Percentiles rank a stretch among this genome's conserved stretches.
Evolutionary conservation across 371 early-diverging fungal genomes (phyloP).

Genomic region (Apophysomyces elegans): DNA sequence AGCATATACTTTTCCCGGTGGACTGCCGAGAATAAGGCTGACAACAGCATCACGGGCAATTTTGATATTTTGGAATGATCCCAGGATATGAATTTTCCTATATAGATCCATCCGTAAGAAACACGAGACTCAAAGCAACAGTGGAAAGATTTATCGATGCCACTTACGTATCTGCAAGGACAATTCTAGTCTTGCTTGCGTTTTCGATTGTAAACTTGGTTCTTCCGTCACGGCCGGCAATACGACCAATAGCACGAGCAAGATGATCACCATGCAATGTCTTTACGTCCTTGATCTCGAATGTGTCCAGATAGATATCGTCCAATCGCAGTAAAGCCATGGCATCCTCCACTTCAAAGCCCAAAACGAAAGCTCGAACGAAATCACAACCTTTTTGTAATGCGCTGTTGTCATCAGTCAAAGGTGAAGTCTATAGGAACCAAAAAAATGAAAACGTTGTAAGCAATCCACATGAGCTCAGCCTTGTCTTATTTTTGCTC

Average conservation of each 20-base stretch:
- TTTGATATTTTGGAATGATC: slow-evolving; percentile 96
- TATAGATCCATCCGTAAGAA: not conserved
- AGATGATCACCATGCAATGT: slow-evolving; percentile 96
- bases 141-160: no score
- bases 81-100: slow-evolving; percentile 95
- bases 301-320: slow-evolving; percentile 94
- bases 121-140: no score
- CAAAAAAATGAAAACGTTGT: not conserved
- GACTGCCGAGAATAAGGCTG: slow-evolving; percentile 94
- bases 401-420: slow-evolving; percentile 86
- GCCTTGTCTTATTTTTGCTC: not conserved
- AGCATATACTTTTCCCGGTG: slow-evolving; percentile 98
- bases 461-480: no score
- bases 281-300: slow-evolving; percentile 99
- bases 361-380: slow-evolving; percentile 89
- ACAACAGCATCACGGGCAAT: slow-evolving; percentile 97
- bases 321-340: slow-evolving; percentile 94
- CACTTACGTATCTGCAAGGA: slow-evolving; percentile 93
- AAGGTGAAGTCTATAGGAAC: slow-evolving; percentile 66
- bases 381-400: slow-evolving; percentile 97
- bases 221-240: slow-evolving; percentile 99
- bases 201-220: slow-evolving; percentile 94
- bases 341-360: slow-evolving; percentile 95
- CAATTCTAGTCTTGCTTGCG: slow-evolving; percentile 95
- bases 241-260: slow-evolving; percentile 98